A percentile compares a stretch with the other conserved stretches of the same genome.
phyloP scores from a whole-genome alignment of 257 asterid genomes.

The Fraxinus cuspidata region DNA sequence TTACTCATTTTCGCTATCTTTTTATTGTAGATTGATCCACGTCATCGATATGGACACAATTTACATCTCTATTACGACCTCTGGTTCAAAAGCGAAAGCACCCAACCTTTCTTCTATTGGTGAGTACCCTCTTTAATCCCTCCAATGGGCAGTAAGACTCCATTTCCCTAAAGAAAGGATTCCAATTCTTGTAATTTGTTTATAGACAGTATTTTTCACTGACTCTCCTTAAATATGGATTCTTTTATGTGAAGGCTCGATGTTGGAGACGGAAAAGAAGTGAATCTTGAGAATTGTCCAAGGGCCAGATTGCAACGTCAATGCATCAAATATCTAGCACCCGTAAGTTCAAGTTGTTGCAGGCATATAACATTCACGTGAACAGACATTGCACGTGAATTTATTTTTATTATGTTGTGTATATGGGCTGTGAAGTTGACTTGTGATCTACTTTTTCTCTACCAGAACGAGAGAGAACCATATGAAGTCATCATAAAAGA shows the following conservation, averaged over 20 bases:
- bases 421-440: conserved; percentile 9
- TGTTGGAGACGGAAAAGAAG: conserved; percentile 91
- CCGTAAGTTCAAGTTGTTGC: conserved; percentile 53
- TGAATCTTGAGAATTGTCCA: conserved; percentile 77
- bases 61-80: conserved; percentile 81
- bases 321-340: conserved; percentile 89
- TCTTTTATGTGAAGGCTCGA: conserved; percentile 65
- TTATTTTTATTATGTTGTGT: neutral
- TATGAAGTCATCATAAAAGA: conserved; percentile 65
- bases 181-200: neutral
- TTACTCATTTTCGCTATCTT: neutral
- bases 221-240: neutral
- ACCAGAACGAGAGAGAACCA: conserved; percentile 78
- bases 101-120: conserved; percentile 97
- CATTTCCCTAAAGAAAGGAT: neutral
- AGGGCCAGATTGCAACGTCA: conserved; percentile 69
- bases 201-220: neutral
- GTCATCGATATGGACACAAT: conserved; percentile 96
- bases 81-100: conserved; percentile 85
- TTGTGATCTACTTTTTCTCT: conserved; percentile 16
- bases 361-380: neutral
- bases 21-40: conserved; percentile 83
- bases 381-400: neutral
- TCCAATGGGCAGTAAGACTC: neutral
- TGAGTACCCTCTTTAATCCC: conserved; percentile 31